phyloP scores from a whole-genome alignment of 1,139 yeast species.

The Debaryomyces psychrophilus region DNA sequence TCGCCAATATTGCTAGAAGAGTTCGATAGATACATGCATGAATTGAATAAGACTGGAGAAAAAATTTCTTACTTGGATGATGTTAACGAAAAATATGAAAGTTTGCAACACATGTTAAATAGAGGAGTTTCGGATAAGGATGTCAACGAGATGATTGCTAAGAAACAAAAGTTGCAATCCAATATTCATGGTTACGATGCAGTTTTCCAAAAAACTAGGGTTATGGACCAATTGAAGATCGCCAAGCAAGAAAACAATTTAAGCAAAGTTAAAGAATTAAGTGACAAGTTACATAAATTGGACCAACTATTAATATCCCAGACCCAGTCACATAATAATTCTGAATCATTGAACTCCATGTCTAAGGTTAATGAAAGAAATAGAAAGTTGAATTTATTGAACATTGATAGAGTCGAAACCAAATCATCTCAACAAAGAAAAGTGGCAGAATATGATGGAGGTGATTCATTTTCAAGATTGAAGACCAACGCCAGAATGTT shows the following conservation, averaged over 20 bases:
- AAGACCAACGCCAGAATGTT: slow-evolving; percentile 85
- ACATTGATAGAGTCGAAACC: slow-evolving; percentile 79
- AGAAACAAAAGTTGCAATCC: slow-evolving; percentile 64
- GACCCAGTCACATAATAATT: slow-evolving; percentile 24
- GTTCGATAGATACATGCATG: slow-evolving; percentile 66
- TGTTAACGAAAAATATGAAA: slow-evolving; percentile 65
- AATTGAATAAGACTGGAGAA: slow-evolving; percentile 62
- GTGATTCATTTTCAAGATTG: slow-evolving; percentile 89
- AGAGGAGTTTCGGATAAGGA: slow-evolving; percentile 74
- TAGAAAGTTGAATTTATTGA: slow-evolving; percentile 75
- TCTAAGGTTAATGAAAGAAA: slow-evolving; percentile 78
- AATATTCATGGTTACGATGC: slow-evolving; percentile 66
- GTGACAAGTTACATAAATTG: slow-evolving; percentile 51
- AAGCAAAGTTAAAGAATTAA: slow-evolving; percentile 54
- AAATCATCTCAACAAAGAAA: slow-evolving; percentile 62
- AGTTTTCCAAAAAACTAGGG: slow-evolving; percentile 72
- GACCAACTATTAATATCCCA: slow-evolving; percentile 35
- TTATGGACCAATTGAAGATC: slow-evolving; percentile 74
- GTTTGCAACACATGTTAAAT: slow-evolving; percentile 61
- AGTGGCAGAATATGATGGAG: slow-evolving; percentile 48
- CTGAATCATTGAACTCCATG: slow-evolving; percentile 41
- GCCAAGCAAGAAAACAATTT: slow-evolving; percentile 70
- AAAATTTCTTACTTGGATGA: slow-evolving; percentile 66
- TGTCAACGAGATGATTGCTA: slow-evolving; percentile 75
- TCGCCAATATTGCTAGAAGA: slow-evolving; percentile 69